Conservation (phyloP, 306 rosid genomes). For the Sindora glabra region DNA sequence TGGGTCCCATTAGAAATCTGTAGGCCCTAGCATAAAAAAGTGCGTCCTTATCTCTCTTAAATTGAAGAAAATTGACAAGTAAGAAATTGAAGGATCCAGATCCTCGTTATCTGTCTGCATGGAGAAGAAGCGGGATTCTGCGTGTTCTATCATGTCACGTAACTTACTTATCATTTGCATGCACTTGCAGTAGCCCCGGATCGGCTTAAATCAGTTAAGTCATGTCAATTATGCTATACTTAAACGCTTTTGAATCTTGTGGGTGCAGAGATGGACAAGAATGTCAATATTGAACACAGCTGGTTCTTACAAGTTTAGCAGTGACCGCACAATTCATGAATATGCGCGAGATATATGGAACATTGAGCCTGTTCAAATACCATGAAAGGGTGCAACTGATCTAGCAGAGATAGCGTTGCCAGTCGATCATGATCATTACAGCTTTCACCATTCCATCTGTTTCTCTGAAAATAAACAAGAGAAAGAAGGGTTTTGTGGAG, state of each 20-base stretch:
- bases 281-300: conserved; percentile 97
- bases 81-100: too few species aligned
- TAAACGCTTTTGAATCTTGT: conserved; percentile 16
- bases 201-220: neutral
- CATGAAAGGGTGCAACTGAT: conserved; percentile 19
- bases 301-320: conserved; percentile 93
- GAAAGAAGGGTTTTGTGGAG: conserved; percentile 11
- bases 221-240: conserved; percentile 10
- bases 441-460: neutral
- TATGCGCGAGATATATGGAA: conserved; percentile 90
- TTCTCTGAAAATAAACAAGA: conserved; percentile 11
- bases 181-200: neutral
- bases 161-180: conserved; percentile 1
- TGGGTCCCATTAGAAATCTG: too few species aligned
- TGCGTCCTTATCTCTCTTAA: too few species aligned
- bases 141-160: neutral
- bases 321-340: conserved; percentile 94
- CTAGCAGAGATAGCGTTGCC: conserved; percentile 14
- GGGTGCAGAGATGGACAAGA: conserved; percentile 76
- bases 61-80: too few species aligned
- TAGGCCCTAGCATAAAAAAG: too few species aligned
- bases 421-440: conserved; percentile 10
- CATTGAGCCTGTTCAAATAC: conserved; percentile 58
- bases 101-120: too few species aligned
- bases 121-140: too few species aligned